phyloP scores from a whole-genome alignment of 257 asterid genomes.

The Solanum lycopersicoides region DNA sequence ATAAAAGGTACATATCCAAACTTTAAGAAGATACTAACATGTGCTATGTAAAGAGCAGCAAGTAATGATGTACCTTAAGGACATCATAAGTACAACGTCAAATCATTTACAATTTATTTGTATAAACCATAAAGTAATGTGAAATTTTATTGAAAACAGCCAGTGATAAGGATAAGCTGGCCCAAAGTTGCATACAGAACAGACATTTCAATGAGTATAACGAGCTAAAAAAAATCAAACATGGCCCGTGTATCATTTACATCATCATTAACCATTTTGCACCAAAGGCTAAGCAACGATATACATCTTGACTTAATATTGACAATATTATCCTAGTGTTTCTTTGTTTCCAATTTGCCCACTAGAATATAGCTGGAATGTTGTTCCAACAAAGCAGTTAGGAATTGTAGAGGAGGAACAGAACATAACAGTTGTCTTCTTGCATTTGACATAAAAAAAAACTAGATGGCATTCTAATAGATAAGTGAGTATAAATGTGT shows the following conservation, averaged over 20 bases:
- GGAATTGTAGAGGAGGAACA: not conserved
- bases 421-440: not conserved
- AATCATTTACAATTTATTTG: not conserved
- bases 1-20: not conserved
- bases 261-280: not conserved
- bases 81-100: not conserved
- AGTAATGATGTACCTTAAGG: not conserved
- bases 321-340: not conserved
- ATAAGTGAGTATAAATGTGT: not conserved
- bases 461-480: not conserved
- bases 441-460: not conserved
- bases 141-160: not conserved
- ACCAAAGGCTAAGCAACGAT: not conserved
- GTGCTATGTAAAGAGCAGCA: not conserved
- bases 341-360: not conserved
- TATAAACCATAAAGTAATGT: not conserved
- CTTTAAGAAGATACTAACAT: not conserved
- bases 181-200: not conserved
- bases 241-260: not conserved
- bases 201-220: not conserved
- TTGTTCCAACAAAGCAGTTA: not conserved
- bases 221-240: not conserved
- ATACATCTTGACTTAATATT: not conserved
- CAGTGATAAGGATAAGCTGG: not conserved
- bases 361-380: not conserved